Evolutionary conservation across 441 rosid genomes (phyloP), one percentile per base, ranked within the genome.

Genomic region (Pelargonium myrrhifolium): DNA sequence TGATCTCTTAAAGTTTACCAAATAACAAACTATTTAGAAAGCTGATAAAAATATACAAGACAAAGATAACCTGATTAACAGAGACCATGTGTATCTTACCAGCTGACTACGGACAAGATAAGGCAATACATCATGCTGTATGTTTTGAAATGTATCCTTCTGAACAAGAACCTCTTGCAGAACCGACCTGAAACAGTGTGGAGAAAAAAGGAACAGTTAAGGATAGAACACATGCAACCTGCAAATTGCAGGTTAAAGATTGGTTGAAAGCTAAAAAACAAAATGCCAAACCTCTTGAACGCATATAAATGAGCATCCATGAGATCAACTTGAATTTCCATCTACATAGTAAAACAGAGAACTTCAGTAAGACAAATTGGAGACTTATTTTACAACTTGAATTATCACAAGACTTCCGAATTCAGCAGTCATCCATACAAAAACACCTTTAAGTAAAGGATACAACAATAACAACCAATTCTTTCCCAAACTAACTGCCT

Each of bases 231-330:
- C n/a, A 62, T 11, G 18, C 17, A 4, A 64, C 8, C 2, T 15
- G 21, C 20, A 53, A 28, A 53, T 17, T 15, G 39, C 26, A n/a
- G 17, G 43, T 9, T 39, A 69, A 67, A 20, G 39, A 67, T 59
- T 55, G 22, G 8, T 66, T 22, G 37, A 65, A 42, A 39, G 31
- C 47, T 37, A 64, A 49, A 62, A 65, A 53, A 59, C 1, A 61
- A 28, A 62, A 65, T 24, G 21, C 69, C 84, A 66, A 77, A 93
- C 99, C 96, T 88, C 81, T 89, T 93, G 84, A 93, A 90, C 26
- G 99, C 97, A 70, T 93, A 93, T 86, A 93, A 74, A 84, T 93
- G 97, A 70, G 89, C 87, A 82, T 93, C 99, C 87, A 93, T 83
- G 74, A 93, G 88, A 88, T 93, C 97, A 69, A 89, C 84, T 76